These are phyloP conservation scores for Saccharomyces hybrid DNA, from an alignment of 1,139 yeast genomes.

Conservation along the genomic window DNA sequence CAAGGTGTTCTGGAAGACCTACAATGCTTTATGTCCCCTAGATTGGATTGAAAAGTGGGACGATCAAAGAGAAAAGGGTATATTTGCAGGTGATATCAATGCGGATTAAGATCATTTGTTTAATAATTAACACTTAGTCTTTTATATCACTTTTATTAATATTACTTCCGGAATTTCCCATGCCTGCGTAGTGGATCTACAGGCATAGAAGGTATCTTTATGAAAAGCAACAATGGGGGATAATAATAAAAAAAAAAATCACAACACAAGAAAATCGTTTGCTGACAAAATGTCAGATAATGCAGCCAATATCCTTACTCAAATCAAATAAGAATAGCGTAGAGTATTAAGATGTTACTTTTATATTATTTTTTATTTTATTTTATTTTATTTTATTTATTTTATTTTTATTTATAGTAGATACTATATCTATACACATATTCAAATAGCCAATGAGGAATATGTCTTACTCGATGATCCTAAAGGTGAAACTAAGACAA, in stretches of 20 bases:
- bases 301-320: background rate
- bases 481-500: conserved; percentile 71
- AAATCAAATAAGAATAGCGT: background rate
- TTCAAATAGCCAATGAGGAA: conserved; percentile 54
- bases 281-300: background rate
- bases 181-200: background rate
- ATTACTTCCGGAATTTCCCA: background rate
- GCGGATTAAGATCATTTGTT: conserved; percentile 16
- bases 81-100: conserved; percentile 56
- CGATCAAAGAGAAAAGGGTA: conserved; percentile 76
- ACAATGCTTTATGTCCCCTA: conserved; percentile 82
- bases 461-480: conserved; percentile 72
- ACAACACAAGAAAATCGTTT: background rate
- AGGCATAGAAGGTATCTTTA: background rate
- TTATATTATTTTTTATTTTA: background rate
- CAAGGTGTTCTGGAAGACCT: conserved; percentile 87
- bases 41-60: conserved; percentile 95
- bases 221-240: background rate
- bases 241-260: background rate
- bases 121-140: background rate
- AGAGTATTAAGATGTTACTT: background rate
- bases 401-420: background rate
- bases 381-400: background rate
- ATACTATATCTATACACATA: background rate
- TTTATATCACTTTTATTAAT: background rate